A percentile compares a stretch with the other conserved stretches of the same genome.
phyloP scores from a whole-genome alignment of 139 green algal genomes.

The Ettlia oleoabundans region DNA sequence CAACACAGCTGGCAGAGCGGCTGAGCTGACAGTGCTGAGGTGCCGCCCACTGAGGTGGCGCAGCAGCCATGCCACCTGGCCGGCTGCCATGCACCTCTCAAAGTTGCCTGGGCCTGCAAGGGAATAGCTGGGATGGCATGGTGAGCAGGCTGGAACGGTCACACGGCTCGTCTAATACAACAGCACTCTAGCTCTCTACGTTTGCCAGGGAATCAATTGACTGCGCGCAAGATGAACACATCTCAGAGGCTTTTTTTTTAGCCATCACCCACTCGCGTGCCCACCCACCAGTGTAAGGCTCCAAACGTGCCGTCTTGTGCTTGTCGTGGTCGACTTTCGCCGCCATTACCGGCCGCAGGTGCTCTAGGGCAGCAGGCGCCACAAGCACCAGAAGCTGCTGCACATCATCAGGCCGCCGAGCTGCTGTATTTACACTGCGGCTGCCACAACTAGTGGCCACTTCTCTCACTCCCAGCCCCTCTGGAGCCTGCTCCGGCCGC shows the following conservation, averaged over 20 bases:
- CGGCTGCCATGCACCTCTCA: slow-evolving; percentile 3
- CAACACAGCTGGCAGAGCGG: neutral
- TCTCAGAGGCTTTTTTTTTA: neutral
- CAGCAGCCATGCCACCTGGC: slow-evolving; percentile 26
- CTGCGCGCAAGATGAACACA: too few relatives aligned
- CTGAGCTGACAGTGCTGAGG: neutral
- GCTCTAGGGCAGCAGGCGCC: neutral
- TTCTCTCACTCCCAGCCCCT: neutral
- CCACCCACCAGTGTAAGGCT: neutral
- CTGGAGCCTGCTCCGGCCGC: neutral
- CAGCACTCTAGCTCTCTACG: too few relatives aligned
- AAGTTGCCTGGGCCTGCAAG: slow-evolving; percentile 25
- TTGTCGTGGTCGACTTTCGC: slow-evolving; percentile 4
- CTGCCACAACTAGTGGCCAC: neutral
- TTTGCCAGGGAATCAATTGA: too few relatives aligned
- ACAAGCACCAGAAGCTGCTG: slow-evolving; percentile 17
- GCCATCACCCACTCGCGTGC: neutral
- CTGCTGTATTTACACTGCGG: neutral
- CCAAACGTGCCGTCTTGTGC: slow-evolving; percentile 12
- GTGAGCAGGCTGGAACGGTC: neutral
- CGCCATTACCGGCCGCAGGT: slow-evolving; percentile 5
- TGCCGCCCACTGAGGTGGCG: slow-evolving; percentile 15
- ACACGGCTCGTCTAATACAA: too few relatives aligned
- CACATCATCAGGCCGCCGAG: neutral
- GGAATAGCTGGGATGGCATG: too few relatives aligned